phyloP scores from a whole-genome alignment of 164 flowering plant genomes.

The Tinospora cordifolia region DNA sequence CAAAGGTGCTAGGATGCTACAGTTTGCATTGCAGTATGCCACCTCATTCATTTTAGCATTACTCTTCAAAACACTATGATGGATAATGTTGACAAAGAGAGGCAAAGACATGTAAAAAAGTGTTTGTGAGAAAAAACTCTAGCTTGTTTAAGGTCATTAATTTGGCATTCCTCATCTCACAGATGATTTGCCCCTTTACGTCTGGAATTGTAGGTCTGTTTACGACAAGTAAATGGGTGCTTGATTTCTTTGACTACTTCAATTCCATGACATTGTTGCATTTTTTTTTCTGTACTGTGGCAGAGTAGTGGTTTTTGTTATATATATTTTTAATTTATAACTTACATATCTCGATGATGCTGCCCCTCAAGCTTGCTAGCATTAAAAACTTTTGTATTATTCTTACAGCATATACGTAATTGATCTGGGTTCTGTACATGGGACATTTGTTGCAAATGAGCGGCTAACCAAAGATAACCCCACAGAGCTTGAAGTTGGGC shows the following conservation, averaged over 20 bases:
- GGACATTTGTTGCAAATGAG: conserved; percentile 96
- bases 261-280: not conserved
- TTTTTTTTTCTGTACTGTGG: not conserved
- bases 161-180: too few species aligned
- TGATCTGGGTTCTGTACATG: conserved; percentile 96
- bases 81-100: too few species aligned
- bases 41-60: too few species aligned
- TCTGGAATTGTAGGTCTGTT: conserved; percentile 1
- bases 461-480: conserved; percentile 82
- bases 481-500: conserved; percentile 91
- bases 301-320: not conserved
- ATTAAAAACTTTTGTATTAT: conserved; percentile 13
- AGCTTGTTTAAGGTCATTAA: too few species aligned
- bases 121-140: too few species aligned
- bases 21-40: too few species aligned
- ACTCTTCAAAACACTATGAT: too few species aligned
- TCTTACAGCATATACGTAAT: conserved; percentile 75
- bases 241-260: not conserved
- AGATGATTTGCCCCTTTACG: too few species aligned
- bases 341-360: not conserved
- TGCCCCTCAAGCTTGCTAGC: not conserved
- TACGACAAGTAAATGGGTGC: not conserved
- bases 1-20: too few species aligned
- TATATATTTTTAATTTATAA: not conserved
- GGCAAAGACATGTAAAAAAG: too few species aligned